phyloP scores from a whole-genome alignment of 129 eudicot species.

The Gnaphalium uliginosum region DNA sequence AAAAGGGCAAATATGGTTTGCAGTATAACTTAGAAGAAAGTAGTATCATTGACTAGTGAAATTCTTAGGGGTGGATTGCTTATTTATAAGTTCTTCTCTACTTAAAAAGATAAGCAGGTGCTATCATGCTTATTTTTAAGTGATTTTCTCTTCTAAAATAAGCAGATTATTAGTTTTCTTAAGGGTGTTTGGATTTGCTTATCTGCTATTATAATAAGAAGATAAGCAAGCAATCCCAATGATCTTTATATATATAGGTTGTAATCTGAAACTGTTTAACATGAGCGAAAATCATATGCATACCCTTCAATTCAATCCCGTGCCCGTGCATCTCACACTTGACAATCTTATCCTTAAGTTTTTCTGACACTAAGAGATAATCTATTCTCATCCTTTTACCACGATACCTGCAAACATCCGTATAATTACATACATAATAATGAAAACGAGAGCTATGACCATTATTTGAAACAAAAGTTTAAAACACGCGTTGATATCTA shows the following conservation, averaged over 20 bases:
- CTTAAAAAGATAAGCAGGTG: no score
- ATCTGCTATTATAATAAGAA: neutral
- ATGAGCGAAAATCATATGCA: slow-evolving; percentile 31
- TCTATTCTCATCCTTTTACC: slow-evolving; percentile 99
- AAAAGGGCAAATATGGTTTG: neutral
- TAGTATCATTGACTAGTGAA: neutral
- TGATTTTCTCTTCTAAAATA: no score
- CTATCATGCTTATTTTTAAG: no score
- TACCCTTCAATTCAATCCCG: slow-evolving; percentile 89
- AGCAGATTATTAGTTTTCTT: neutral
- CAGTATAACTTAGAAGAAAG: neutral
- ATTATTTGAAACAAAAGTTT: neutral
- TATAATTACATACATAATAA: neutral
- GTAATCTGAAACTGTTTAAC: neutral
- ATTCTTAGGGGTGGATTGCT: no score
- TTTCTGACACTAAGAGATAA: slow-evolving; percentile 68
- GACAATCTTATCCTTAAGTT: slow-evolving; percentile 63
- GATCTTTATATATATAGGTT: neutral
- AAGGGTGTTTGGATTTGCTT: neutral
- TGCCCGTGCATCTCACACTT: slow-evolving; percentile 84
- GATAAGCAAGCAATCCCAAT: neutral
- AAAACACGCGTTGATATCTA: slow-evolving; percentile 8
- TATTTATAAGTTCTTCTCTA: no score
- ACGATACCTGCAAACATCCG: slow-evolving; percentile 62
- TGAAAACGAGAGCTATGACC: neutral